Base-by-base conservation (phyloP, 2,329 filamentous ascomycete genomes). In the Diplodia corticola region DNA sequence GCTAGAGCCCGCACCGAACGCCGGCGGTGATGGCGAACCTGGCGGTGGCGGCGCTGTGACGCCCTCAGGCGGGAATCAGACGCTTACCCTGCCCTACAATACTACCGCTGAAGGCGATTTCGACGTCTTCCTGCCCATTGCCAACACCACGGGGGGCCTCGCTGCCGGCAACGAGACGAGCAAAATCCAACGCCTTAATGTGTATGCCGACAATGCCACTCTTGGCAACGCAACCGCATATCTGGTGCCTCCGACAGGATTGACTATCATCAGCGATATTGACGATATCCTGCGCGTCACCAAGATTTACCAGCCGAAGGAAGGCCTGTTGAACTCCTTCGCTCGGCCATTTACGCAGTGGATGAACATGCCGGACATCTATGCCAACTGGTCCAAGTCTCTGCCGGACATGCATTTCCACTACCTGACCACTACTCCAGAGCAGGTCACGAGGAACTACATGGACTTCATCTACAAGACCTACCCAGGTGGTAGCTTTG, bases 211-310 rank as follows among this genome's bases (percentile, higher is more conserved):
- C 65, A 88, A 88, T 4, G 87, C 86, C 1, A 74, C 83, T 50
- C 85, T 84, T 1, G 91, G 91, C 64, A 93, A 93, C 71, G 85
- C 88, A 5, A 93, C 91, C 0, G 89, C 89, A 0, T 93, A 91
- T 73, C 84, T 93, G 1, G 89, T 93, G 0, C 91, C 91, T 0
- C 80, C 86, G 0, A 80, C 83, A 15, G 91, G 91, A 20, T 78
- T 92, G 24, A 93, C 91, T 0, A 82, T 93, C 68, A 80, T 93
- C 70, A 91, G 88, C 1, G 91, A 93, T 72, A 91, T 93, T 68
- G 91, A 93, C 70, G 91, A 93, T 73, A 92, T 92, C 67, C 84
- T 93, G 0, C 87, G 91, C n/a, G 80, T 93, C 1, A 93, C 91
- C 65, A 91, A 92, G 77, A 93, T 93, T 74, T 93, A 91, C 75